These are phyloP conservation scores for Calonectria pseudoreteaudii DNA, from an alignment of 2,329 filamentous ascomycete species.

Conservation along the genomic window DNA sequence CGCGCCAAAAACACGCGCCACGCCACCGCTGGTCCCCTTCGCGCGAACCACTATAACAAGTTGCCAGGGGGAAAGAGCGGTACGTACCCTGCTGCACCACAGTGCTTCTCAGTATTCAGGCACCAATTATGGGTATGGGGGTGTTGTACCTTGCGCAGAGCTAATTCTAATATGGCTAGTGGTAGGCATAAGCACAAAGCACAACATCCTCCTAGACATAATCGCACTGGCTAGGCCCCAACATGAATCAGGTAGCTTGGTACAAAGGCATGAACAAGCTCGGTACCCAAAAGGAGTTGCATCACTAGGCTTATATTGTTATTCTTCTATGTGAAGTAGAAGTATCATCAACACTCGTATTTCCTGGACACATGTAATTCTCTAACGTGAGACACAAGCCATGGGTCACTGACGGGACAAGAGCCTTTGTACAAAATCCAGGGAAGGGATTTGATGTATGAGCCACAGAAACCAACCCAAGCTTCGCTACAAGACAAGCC, in stretches of 20 bases:
- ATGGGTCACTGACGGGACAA: background rate
- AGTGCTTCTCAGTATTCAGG: background rate
- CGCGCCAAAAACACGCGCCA: conserved; percentile 29
- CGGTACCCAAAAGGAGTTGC: background rate
- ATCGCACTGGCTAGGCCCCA: background rate
- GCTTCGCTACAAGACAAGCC: background rate
- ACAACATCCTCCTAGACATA: background rate
- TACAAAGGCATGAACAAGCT: background rate
- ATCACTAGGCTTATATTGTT: background rate
- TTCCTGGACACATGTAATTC: background rate
- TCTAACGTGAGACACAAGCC: background rate
- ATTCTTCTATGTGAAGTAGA: background rate
- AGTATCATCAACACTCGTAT: background rate
- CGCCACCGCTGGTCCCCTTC: background rate
- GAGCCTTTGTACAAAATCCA: background rate
- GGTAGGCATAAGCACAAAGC: background rate
- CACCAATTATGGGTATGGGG: background rate
- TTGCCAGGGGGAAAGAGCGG: conserved; percentile 6
- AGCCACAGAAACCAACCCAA: conserved; percentile 3
- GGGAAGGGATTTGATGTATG: background rate
- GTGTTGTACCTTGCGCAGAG: background rate
- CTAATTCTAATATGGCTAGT: background rate
- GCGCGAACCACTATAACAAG: conserved; percentile 35
- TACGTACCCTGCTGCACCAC: conserved; percentile 8
- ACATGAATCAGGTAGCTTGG: background rate